Conservation (phyloP, 2,329 filamentous ascomycete species). For the Nectriaceae sp. region DNA sequence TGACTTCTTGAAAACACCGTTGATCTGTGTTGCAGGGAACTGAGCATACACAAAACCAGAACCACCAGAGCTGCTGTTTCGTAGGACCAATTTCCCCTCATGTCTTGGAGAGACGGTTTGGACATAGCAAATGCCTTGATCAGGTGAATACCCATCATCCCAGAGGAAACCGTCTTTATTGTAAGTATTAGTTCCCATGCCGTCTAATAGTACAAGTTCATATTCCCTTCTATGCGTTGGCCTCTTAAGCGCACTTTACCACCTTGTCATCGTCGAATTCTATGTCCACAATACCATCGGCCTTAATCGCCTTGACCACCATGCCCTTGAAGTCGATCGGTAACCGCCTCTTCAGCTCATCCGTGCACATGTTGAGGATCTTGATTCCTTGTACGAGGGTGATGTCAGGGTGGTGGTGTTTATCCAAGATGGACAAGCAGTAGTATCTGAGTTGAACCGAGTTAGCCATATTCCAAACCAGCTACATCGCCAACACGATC, state of each 20-base stretch:
- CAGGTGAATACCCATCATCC: no score
- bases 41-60: no score
- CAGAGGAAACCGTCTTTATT: constrained; percentile 26
- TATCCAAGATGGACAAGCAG: constrained; percentile 95
- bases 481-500: neutral
- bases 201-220: constrained; percentile 41
- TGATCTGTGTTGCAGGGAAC: no score
- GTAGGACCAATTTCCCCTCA: no score
- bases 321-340: constrained; percentile 99
- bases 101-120: no score
- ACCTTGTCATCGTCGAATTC: constrained; percentile 82
- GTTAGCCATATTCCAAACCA: constrained; percentile 22
- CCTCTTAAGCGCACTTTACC: constrained; percentile 59
- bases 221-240: constrained; percentile 21
- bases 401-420: constrained; percentile 97
- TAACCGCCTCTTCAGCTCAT: constrained; percentile 94
- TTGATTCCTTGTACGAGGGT: constrained; percentile 86
- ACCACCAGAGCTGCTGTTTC: no score
- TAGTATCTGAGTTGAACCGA: constrained; percentile 73
- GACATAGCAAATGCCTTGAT: no score
- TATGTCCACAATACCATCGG: constrained; percentile 85
- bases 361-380: constrained; percentile 90
- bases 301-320: constrained; percentile 90
- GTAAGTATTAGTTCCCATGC: constrained; percentile 24
- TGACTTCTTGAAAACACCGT: no score